Evolutionary conservation across 805 yeast genomes (phyloP).

Genomic region (Lipomyces starkeyi): DNA sequence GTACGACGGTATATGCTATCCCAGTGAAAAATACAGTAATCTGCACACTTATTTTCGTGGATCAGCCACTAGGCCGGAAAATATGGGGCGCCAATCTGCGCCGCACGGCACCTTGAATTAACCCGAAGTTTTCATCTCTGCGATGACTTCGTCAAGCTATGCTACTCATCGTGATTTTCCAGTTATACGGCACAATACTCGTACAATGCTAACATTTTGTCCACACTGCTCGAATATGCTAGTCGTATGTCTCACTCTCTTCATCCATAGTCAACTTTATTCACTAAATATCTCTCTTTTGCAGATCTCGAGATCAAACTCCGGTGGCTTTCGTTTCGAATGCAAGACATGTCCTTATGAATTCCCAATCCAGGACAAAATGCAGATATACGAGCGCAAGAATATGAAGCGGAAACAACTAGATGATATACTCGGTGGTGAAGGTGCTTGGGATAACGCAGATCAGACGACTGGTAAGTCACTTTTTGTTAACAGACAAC

Average conservation of each 20-base stretch:
- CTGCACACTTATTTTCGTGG: no score
- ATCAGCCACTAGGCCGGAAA: no score
- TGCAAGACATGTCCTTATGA: conserved; percentile 97
- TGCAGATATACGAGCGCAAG: conserved; percentile 85
- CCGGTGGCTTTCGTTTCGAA: conserved; percentile 66
- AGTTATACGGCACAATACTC: not conserved
- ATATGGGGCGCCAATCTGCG: no score
- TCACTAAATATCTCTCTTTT: conserved; percentile 16
- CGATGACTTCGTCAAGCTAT: no score
- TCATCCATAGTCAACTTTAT: not conserved
- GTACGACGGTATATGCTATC: no score
- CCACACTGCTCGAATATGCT: conserved; percentile 95
- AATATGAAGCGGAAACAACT: conserved; percentile 84
- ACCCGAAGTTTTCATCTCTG: no score
- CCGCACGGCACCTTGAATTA: no score
- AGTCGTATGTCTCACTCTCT: conserved; percentile 50
- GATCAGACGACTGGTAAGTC: conserved; percentile 73
- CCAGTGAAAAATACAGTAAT: no score
- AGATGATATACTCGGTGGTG: conserved; percentile 96
- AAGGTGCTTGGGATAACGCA: conserved; percentile 98
- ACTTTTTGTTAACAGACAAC: not conserved
- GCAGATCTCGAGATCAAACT: conserved; percentile 62
- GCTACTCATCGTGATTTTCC: no score
- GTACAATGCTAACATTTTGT: conserved; percentile 87
- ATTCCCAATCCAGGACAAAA: conserved; percentile 76